Conservation (phyloP, 2,329 filamentous ascomycete genomes). For the Diatrype stigma region DNA sequence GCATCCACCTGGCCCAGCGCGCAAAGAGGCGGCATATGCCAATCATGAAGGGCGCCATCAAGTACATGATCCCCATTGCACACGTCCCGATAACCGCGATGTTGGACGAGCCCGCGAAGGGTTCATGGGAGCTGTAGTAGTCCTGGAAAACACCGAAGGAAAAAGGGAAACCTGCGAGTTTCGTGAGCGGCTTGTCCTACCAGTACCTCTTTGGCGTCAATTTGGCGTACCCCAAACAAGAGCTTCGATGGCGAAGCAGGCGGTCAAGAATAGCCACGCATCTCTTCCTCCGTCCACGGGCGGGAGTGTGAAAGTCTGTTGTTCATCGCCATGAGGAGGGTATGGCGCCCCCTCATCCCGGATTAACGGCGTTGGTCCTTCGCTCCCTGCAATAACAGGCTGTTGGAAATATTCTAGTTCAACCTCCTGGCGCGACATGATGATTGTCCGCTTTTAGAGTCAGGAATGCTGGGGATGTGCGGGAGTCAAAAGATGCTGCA, state of each 20-base stretch:
- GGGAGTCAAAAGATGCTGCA: no score
- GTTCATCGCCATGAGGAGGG: background rate
- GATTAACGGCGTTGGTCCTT: background rate
- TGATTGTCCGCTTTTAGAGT: no score
- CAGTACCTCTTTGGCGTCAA: no score
- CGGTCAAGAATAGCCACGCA: constrained; percentile 47
- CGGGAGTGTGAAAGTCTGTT: constrained; percentile 32
- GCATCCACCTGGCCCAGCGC: constrained; percentile 35
- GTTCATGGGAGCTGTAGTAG: constrained; percentile 58
- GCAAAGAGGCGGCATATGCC: constrained; percentile 40
- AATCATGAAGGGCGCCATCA: constrained; percentile 47
- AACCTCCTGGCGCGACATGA: background rate
- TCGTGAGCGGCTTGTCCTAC: constrained; percentile 6
- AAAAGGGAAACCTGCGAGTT: constrained; percentile 56
- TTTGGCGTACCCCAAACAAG: constrained; percentile 40
- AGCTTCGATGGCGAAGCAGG: constrained; percentile 49
- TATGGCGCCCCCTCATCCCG: background rate
- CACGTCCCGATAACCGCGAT: constrained; percentile 64
- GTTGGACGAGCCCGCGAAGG: constrained; percentile 49
- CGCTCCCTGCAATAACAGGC: background rate
- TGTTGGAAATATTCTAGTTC: background rate
- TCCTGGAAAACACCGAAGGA: constrained; percentile 69
- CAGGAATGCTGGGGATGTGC: no score
- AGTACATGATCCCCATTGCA: constrained; percentile 57
- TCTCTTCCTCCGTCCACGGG: constrained; percentile 45